Evolutionary conservation across 2,329 filamentous ascomycete species (phyloP), one percentile per base, ranked within the genome.

Genomic region (Fusarium concolor): DNA sequence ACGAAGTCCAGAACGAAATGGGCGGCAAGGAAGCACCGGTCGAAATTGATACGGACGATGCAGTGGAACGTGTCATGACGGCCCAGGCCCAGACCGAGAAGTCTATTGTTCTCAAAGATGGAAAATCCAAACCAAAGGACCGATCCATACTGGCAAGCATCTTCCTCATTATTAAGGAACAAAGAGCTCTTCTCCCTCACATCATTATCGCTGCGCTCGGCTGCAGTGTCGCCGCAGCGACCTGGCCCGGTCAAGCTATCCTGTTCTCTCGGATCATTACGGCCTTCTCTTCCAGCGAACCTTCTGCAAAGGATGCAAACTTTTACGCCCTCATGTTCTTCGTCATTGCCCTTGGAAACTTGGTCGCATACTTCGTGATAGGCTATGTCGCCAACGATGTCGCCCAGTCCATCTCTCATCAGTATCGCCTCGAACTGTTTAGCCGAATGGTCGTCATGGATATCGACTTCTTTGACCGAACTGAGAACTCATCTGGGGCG

Each of bases 401-500:
- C 6, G 60, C 65, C 10, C 70, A 75, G 35, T 18, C 46, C 3
- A 56, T 60, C n/a, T 66, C 56, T 2, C 54, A 71, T 54, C 75
- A 74, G 50, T 71, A 75, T 17, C 72, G 77, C 2, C 59, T 68
- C 1, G 73, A 76, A 29, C 61, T 74, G 6, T 71, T 81, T 17
- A 57, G 73, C 15, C 71, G 68, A 12, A 68, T 78, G 26, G 65
- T 80, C 1, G 62, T 61, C 3, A 74, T 78, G 51, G 85, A 87
- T 41, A 79, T 87, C 14, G 74, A 76, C 6, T 80, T 79, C 58
- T 80, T 79, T 33, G 78, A 80, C 38, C 66, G 72, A 0, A 62
- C 72, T 0, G 74, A 76, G 28, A 78, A 79, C 62, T 73, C 74
- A 8, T 72, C 75, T 1, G 79, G 79, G 1, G 73, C 79, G 2